Conservation (phyloP, 768 basidiomycete genomes). For the Rhodosporidiobolus sp. region DNA sequence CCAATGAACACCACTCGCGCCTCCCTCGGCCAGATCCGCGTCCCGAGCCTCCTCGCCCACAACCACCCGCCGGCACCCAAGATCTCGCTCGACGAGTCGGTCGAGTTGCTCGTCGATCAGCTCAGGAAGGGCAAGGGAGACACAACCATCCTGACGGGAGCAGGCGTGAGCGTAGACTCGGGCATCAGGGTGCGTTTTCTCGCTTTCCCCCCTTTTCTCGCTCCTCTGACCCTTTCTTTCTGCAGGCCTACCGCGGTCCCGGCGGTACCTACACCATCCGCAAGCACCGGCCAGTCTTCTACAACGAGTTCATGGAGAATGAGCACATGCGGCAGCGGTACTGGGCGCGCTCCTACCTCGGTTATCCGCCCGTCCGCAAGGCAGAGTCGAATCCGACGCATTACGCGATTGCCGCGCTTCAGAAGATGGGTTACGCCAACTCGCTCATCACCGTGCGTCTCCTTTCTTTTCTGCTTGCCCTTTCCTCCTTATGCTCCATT, state of each 20-base stretch:
- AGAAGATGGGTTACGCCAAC: constrained; percentile 62
- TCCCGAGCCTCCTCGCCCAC: constrained; percentile 4
- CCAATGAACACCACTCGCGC: not conserved
- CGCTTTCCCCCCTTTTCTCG: constrained; percentile 41
- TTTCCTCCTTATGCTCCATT: too few relatives aligned
- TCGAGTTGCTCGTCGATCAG: constrained; percentile 13
- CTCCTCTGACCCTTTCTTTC: constrained; percentile 33
- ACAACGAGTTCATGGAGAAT: constrained; percentile 26
- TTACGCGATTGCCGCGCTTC: constrained; percentile 76
- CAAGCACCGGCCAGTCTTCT: constrained; percentile 34
- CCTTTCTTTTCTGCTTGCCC: not conserved
- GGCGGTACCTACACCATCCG: constrained; percentile 57
- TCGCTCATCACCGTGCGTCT: constrained; percentile 64
- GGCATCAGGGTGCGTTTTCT: constrained; percentile 86
- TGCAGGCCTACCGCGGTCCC: constrained; percentile 32
- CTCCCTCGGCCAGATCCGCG: constrained; percentile 19
- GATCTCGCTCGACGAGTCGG: constrained; percentile 1
- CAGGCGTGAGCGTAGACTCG: constrained; percentile 91
- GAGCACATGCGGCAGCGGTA: constrained; percentile 67
- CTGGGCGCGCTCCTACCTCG: constrained; percentile 57
- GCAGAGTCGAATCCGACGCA: constrained; percentile 85
- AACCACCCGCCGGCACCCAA: constrained; percentile 21
- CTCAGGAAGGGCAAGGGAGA: constrained; percentile 11
- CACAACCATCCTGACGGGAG: constrained; percentile 48
- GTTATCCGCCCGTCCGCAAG: constrained; percentile 75